Evolutionary conservation across 352 stramenopile species (phyloP), one percentile per base, ranked within the genome.

Genomic region (Globisporangium lucens): DNA sequence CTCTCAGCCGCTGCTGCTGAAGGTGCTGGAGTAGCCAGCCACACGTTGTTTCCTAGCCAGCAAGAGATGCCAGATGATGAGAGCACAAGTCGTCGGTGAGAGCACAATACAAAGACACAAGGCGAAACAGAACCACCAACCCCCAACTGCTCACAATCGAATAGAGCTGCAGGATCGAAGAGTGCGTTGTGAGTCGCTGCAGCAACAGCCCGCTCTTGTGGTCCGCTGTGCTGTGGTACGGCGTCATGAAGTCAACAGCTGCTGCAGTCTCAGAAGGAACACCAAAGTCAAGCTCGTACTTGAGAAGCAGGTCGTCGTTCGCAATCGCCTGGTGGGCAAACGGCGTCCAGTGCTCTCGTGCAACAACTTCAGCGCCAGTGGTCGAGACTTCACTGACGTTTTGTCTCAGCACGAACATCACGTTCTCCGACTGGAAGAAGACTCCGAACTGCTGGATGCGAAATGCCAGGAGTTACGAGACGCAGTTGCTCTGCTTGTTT

Each of bases 361-460:
- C 24, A 24, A 24, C 24, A 24, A 24, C 24, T 24, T 24, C 24
- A 24, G 24, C 24, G 24, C 24, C 24, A 24, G 24, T 24, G 24
- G 24, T 24, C 24, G 24, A 24, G 24, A 24, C 24, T 24, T 24
- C 24, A 24, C 24, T 24, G 24, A 24, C 24, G 24, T 24, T 24
- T 22, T 49, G 15, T 49, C 6, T 63, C 20, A 73, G 49, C 61
- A 75, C 27, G 77, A 38, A 29, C 29, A 62, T 12, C 0, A 67
- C 68, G 51, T 73, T 67, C 46, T 82, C 66, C 56, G 64, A 63
- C 10, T 70, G 73, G 47, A 76, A 67, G 55, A 84, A 84, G 46
- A 84, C 35, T 0, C 72, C 76, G 53, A 77, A 82, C 35, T 65
- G 63, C 29, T 51, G 43, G 17, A 85, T 29, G 33, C 72, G 74